Evolutionary conservation across 306 rosid species (phyloP).

Genomic region (Chamaecrista fasciculata): DNA sequence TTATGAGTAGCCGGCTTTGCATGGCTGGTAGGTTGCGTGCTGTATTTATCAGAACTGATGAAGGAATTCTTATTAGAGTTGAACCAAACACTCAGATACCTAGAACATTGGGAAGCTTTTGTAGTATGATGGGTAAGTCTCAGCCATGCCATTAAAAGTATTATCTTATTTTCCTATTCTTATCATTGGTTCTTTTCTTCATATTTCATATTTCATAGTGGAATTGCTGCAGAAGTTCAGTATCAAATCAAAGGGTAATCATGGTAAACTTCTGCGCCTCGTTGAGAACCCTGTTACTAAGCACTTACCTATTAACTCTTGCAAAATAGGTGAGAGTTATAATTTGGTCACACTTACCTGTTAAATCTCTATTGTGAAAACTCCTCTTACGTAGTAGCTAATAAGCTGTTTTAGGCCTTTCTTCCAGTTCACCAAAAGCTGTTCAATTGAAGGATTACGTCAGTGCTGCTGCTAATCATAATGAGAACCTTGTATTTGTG

Average conservation of each 20-base stretch:
- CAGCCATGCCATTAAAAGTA: background rate
- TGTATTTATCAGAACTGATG: conserved; percentile 21
- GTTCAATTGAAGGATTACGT: conserved; percentile 16
- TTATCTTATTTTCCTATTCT: background rate
- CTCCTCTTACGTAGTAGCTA: background rate
- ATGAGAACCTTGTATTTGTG: conserved; percentile 25
- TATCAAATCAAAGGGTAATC: too few relatives aligned
- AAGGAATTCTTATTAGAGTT: conserved; percentile 29
- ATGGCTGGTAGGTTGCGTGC: conserved; percentile 15
- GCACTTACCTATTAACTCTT: conserved; percentile 18
- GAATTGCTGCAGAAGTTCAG: too few relatives aligned
- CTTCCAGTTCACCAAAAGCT: conserved; percentile 22
- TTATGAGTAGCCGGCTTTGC: conserved; percentile 25
- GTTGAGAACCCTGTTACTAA: conserved; percentile 23
- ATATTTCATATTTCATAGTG: background rate
- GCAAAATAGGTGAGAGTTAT: conserved; percentile 6
- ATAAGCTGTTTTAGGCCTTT: conserved; percentile 16
- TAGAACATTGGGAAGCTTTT: conserved; percentile 10
- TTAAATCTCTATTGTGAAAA: background rate
- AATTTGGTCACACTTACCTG: background rate
- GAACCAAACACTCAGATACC: conserved; percentile 28
- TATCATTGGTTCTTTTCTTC: conserved; percentile 2
- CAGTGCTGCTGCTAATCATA: background rate
- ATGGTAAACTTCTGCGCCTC: conserved; percentile 20
- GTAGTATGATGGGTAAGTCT: conserved; percentile 27